Base-by-base conservation (phyloP, 2,329 filamentous ascomycete species). In the Acrodontium crateriforme region DNA sequence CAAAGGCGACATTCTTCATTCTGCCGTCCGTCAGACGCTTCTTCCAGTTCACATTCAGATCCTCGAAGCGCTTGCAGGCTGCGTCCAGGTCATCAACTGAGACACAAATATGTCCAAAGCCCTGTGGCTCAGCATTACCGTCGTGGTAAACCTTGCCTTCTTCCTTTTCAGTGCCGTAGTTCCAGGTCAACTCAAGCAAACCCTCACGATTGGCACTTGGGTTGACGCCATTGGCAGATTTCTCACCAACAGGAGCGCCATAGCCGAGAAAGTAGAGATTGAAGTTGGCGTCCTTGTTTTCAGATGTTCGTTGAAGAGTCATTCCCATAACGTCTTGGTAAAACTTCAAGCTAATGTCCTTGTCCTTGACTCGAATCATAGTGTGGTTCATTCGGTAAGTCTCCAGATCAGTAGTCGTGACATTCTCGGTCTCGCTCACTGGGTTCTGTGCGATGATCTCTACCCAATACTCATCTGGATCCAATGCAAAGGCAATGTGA, bases 1-100 rank as follows among this genome's bases (percentile, higher is more conserved):
- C 59, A 50, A 95, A 95, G 0, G 89, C 89, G 29, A 95, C 76
- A 40, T 89, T 82, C 67, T 81, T 87, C 85, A 94, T 93, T 84
- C 93, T 92, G 16, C 87, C 87, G 38, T 95, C 87, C 2, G 82
- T 92, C 36, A 95, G 66, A 40, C 81, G 69, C 74, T 95, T 95
- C 73, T 93, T 93, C 82, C 84, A 98, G 55, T 69, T 75, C 30
- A 87, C 78, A 5, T 77, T 71, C 49, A 81, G 62, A 30, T 74
- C 71, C 52, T 95, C 89, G 43, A 95, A 85, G 9, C 85, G 71
- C 49, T 75, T 60, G 58, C 87, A 94, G 7, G 89, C 85, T 6
- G 78, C 78, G 29, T 89, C 75, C n/a, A 95, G 51, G 50, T 92
- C 74, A 49, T 95, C 87, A 9, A 94, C 85, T 2, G 77, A 67